Evolutionary conservation across 2,329 filamentous ascomycete genomes (phyloP).

Genomic region (Alternaria sp.): DNA sequence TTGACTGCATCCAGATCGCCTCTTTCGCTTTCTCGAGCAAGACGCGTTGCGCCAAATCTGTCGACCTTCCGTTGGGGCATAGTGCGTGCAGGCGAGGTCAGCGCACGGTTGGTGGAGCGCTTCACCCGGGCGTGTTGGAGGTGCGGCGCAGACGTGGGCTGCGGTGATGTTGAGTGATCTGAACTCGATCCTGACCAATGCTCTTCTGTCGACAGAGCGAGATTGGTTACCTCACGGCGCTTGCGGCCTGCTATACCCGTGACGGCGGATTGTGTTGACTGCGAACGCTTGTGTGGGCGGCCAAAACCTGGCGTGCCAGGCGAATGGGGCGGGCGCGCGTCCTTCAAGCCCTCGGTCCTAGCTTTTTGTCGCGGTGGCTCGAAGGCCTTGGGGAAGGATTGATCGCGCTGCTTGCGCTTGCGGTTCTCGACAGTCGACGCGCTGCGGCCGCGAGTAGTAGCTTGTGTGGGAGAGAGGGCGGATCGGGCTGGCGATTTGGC

Average conservation of each 20-base stretch:
- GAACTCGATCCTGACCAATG: constrained; percentile 47
- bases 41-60: constrained; percentile 86
- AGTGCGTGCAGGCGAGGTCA: constrained; percentile 59
- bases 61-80: constrained; percentile 85
- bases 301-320: constrained; percentile 43
- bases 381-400: constrained; percentile 40
- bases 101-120: constrained; percentile 67
- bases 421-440: constrained; percentile 47
- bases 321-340: constrained; percentile 42
- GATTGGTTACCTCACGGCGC: constrained; percentile 40
- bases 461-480: constrained; percentile 34
- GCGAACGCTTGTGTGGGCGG: constrained; percentile 48
- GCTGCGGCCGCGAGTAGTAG: constrained; percentile 44
- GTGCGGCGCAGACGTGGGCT: constrained; percentile 35
- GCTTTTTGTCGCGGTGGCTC: constrained; percentile 51
- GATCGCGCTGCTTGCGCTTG: constrained; percentile 51
- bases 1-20: constrained; percentile 83
- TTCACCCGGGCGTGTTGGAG: constrained; percentile 59
- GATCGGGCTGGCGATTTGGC: constrained; percentile 35
- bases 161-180: constrained; percentile 46
- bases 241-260: constrained; percentile 40
- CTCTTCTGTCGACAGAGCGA: constrained; percentile 40
- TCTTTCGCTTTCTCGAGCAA: constrained; percentile 88
- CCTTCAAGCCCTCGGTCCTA: constrained; percentile 46
- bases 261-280: constrained; percentile 46